Conservation (phyloP, 768 basidiomycete species). For the Suillus variegatus region DNA sequence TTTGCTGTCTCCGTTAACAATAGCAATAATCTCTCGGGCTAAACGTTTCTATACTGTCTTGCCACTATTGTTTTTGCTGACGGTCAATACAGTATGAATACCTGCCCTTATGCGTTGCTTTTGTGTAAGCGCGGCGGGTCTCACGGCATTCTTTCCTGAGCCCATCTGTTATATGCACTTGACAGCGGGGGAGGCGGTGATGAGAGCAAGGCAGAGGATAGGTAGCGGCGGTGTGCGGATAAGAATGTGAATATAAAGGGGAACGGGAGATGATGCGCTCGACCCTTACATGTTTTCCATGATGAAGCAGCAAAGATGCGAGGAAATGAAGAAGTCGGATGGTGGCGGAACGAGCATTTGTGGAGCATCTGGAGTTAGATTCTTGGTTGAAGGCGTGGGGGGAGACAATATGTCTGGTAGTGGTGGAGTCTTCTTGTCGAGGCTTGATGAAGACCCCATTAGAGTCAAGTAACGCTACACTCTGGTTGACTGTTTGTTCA, state of each 20-base stretch:
- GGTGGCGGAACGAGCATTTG: conserved; percentile 66
- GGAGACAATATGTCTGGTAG: background rate
- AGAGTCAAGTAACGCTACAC: conserved; percentile 22
- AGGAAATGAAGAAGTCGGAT: conserved; percentile 71
- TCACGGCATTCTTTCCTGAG: conserved; percentile 63
- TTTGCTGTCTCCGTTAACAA: conserved; percentile 62
- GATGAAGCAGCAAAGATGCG: conserved; percentile 57
- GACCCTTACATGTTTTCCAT: conserved; percentile 68
- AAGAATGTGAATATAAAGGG: conserved; percentile 68
- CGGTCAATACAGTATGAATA: conserved; percentile 70
- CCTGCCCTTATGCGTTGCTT: conserved; percentile 75
- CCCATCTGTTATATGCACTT: conserved; percentile 56
- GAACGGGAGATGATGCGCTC: conserved; percentile 54
- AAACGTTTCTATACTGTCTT: conserved; percentile 66
- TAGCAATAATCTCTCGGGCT: conserved; percentile 75
- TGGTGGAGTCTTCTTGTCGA: conserved; percentile 11
- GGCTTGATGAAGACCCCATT: conserved; percentile 23
- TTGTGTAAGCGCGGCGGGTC: conserved; percentile 75
- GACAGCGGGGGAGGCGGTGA: conserved; percentile 70
- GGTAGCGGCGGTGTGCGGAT: conserved; percentile 81
- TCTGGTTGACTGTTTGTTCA: conserved; percentile 24
- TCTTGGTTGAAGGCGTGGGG: background rate
- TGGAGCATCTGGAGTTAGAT: too few species aligned
- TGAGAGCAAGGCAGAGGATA: conserved; percentile 73
- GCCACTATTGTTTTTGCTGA: conserved; percentile 56